Percentiles rank a stretch among this genome's conserved stretches.
Evolutionary conservation across 2,329 filamentous ascomycete genomes (phyloP).

Genomic region (Aspergillus pseudoglaucus): DNA sequence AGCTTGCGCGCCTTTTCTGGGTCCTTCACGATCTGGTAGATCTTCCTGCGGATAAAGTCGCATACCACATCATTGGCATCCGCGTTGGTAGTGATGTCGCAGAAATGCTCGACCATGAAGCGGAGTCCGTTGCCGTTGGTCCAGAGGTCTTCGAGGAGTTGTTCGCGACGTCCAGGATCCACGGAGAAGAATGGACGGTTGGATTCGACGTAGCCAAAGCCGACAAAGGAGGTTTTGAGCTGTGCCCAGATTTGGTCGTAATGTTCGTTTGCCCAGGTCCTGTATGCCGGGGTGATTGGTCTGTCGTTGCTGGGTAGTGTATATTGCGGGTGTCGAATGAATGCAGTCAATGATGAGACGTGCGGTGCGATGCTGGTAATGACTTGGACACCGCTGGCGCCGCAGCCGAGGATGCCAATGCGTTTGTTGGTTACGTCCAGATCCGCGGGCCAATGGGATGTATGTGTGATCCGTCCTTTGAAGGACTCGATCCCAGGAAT

Average conservation of each 20-base stretch:
- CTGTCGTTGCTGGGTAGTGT: conserved; percentile 20
- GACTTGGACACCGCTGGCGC: conserved; percentile 22
- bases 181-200: background rate
- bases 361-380: conserved; percentile 20
- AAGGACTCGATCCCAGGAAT: conserved; percentile 49
- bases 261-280: conserved; percentile 8
- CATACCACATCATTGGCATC: conserved; percentile 13
- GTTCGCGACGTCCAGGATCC: conserved; percentile 4
- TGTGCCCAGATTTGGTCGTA: conserved; percentile 7
- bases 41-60: conserved; percentile 16
- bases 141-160: conserved; percentile 16
- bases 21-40: conserved; percentile 11
- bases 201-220: conserved; percentile 4
- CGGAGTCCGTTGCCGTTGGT: conserved; percentile 27
- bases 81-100: conserved; percentile 2
- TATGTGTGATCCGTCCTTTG: conserved; percentile 48
- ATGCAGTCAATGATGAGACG: conserved; percentile 23
- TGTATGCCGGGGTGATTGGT: conserved; percentile 11
- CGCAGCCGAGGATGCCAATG: conserved; percentile 42
- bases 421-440: conserved; percentile 40
- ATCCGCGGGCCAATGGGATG: conserved; percentile 46
- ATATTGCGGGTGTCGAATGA: conserved; percentile 36
- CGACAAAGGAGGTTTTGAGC: background rate
- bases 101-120: conserved; percentile 28
- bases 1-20: conserved; percentile 11